phyloP scores from a whole-genome alignment of 78 protist genomes.

The Emiliania huxleyi region DNA sequence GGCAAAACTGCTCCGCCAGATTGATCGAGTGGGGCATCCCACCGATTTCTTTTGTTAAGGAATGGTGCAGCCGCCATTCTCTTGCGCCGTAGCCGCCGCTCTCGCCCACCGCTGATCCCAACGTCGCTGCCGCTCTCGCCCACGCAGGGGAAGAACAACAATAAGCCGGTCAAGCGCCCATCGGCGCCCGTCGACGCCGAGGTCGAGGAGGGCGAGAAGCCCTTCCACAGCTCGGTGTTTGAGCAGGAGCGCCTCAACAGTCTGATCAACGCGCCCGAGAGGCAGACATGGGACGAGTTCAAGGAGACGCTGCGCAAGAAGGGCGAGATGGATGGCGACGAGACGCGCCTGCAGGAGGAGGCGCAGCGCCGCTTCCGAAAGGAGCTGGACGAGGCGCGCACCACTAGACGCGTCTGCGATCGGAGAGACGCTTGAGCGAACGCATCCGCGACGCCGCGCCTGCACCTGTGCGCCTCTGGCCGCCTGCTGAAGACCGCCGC shows the following conservation, averaged over 20 bases:
- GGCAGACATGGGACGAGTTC: constrained; percentile 16
- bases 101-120: too few relatives aligned
- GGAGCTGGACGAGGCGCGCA: background rate
- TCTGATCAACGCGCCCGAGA: background rate
- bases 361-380: background rate
- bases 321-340: background rate
- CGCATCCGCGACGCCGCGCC: background rate
- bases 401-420: background rate
- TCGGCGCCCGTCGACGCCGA: background rate
- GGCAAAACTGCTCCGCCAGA: too few relatives aligned
- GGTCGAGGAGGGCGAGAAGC: background rate
- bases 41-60: too few relatives aligned
- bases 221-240: background rate
- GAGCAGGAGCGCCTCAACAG: background rate
- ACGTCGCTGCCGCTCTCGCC: too few relatives aligned
- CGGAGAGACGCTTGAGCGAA: background rate
- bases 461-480: too few relatives aligned
- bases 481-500: too few relatives aligned
- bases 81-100: too few relatives aligned
- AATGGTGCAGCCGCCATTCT: too few relatives aligned
- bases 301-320: background rate
- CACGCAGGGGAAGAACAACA: constrained; percentile 15
- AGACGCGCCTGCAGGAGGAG: background rate
- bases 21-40: too few relatives aligned
- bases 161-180: background rate